Conservation (phyloP, 2,329 filamentous ascomycete genomes). For the Cyphellophora attinorum region DNA sequence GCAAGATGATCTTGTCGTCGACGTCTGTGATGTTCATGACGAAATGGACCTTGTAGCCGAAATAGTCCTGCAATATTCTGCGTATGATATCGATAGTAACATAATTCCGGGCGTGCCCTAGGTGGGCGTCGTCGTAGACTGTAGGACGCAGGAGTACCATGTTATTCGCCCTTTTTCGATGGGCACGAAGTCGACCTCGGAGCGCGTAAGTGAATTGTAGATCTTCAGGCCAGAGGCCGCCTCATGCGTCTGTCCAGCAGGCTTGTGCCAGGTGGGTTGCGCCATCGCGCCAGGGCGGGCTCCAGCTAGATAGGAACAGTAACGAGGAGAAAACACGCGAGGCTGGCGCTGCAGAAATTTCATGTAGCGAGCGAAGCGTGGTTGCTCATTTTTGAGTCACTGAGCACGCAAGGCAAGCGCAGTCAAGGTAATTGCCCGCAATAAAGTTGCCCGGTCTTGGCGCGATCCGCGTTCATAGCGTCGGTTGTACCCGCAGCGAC, state of each 20-base stretch:
- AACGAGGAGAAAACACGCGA: not conserved
- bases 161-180: slow-evolving; percentile 59
- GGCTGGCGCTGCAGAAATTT: not conserved
- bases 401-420: not conserved
- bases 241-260: slow-evolving; percentile 26
- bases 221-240: slow-evolving; percentile 62
- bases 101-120: slow-evolving; percentile 83
- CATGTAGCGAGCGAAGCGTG: not conserved
- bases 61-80: slow-evolving; percentile 73
- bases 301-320: not conserved
- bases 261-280: slow-evolving; percentile 36
- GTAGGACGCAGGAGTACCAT: slow-evolving; percentile 88
- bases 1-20: slow-evolving; percentile 62
- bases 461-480: no score
- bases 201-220: slow-evolving; percentile 70
- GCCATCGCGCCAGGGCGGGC: slow-evolving; percentile 12
- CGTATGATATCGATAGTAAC: slow-evolving; percentile 82
- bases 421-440: no score
- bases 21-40: slow-evolving; percentile 91
- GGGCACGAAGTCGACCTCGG: slow-evolving; percentile 65
- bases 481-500: no score
- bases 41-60: slow-evolving; percentile 72
- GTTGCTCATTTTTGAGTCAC: not conserved
- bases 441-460: no score
- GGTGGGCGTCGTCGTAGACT: slow-evolving; percentile 70